Evolutionary conservation across 371 early-diverging fungal species (phyloP).

Genomic region (Mucor piriformis): DNA sequence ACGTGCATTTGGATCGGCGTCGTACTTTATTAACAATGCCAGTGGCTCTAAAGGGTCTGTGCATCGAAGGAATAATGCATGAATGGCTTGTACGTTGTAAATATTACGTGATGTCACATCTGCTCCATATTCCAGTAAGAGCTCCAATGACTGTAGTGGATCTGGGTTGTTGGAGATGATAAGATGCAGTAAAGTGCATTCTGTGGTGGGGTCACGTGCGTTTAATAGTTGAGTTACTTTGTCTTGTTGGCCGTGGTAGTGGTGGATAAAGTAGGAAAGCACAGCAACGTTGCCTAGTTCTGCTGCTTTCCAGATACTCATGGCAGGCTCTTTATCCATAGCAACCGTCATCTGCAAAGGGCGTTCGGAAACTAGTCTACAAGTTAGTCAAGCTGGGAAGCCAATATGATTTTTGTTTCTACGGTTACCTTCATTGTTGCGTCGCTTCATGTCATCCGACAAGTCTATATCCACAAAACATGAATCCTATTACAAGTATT

Average conservation of each 20-base stretch:
- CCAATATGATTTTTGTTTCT: too few species aligned
- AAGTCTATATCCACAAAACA: constrained; percentile 26
- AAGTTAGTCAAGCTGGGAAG: too few species aligned
- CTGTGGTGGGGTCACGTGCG: constrained; percentile 52
- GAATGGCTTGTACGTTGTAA: constrained; percentile 43
- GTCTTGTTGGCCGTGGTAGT: not conserved
- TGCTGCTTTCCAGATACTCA: constrained; percentile 34
- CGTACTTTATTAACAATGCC: constrained; percentile 27
- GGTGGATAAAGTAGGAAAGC: constrained; percentile 26
- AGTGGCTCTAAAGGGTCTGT: constrained; percentile 46
- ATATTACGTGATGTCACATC: constrained; percentile 48
- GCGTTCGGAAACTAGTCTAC: constrained; percentile 11
- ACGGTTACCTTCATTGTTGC: constrained; percentile 24
- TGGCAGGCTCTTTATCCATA: constrained; percentile 9
- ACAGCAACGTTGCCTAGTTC: constrained; percentile 30
- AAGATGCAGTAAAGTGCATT: constrained; percentile 50
- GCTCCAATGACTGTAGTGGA: constrained; percentile 34
- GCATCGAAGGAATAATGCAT: constrained; percentile 40
- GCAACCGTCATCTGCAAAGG: not conserved
- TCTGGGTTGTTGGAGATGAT: constrained; percentile 43
- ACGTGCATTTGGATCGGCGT: constrained; percentile 57
- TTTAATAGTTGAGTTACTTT: constrained; percentile 31
- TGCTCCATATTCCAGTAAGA: constrained; percentile 53
- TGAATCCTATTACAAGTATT: constrained; percentile 15
- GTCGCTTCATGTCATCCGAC: constrained; percentile 7